phyloP scores from a whole-genome alignment of 352 stramenopile genomes.

The Phytophthora citricola region DNA sequence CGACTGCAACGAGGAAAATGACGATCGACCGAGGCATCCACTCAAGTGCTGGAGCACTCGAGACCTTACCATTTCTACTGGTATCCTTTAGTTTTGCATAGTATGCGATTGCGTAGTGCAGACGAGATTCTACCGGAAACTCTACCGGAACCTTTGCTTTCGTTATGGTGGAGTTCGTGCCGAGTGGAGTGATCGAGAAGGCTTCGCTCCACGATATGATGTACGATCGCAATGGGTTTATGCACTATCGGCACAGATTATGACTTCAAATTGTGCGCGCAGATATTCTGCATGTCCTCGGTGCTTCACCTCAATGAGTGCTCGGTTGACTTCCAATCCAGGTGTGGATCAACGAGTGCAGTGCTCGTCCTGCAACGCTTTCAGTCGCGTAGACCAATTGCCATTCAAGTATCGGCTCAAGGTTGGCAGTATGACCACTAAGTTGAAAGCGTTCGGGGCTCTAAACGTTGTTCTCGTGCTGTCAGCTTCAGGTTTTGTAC shows the following conservation, averaged over 20 bases:
- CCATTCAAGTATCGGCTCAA: constrained; percentile 20
- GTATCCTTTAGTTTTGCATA: constrained; percentile 19
- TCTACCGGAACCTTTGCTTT: background rate
- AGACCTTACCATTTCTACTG: constrained; percentile 5
- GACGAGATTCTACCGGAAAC: no score
- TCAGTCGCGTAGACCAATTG: constrained; percentile 1
- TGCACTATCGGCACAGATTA: background rate
- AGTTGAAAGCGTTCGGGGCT: no score
- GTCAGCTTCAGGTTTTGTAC: constrained; percentile 51
- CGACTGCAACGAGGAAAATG: constrained; percentile 18
- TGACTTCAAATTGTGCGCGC: background rate
- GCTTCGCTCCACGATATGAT: constrained; percentile 62
- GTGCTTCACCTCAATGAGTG: constrained; percentile 53
- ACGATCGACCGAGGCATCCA: background rate
- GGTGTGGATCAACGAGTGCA: constrained; percentile 13
- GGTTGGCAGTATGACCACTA: constrained; percentile 5
- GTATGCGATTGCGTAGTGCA: constrained; percentile 18
- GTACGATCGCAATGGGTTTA: constrained; percentile 27
- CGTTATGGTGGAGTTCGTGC: constrained; percentile 41
- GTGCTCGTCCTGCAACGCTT: constrained; percentile 42
- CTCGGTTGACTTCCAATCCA: background rate
- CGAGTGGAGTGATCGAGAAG: constrained; percentile 58
- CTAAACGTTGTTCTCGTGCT: background rate
- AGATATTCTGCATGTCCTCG: constrained; percentile 62
- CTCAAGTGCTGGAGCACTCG: background rate